These are phyloP conservation scores for Kokia cookei DNA, from an alignment of 441 rosid genomes.

Conservation along the genomic window DNA sequence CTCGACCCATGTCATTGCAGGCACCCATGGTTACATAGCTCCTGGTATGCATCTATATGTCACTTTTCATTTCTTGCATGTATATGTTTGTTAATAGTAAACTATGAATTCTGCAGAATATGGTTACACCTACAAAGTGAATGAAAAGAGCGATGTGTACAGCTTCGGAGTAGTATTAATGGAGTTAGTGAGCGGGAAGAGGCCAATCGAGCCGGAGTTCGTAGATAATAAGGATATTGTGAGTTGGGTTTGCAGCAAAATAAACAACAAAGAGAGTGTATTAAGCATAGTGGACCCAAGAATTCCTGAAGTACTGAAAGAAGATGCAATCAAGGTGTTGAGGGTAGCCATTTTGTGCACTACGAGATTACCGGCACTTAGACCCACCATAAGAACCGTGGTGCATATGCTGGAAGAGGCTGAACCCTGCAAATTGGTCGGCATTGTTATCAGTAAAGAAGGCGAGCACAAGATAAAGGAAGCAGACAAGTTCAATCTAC, in stretches of 20 bases:
- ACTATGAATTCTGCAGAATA: conserved; percentile 48
- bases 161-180: conserved; percentile 92
- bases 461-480: conserved; percentile 27
- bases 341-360: conserved; percentile 77
- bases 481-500: conserved; percentile 6
- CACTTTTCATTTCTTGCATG: not conserved
- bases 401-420: conserved; percentile 84
- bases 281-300: conserved; percentile 58
- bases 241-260: conserved; percentile 59
- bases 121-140: conserved; percentile 74
- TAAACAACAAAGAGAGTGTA: conserved; percentile 48
- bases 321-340: conserved; percentile 58
- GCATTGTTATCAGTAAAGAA: conserved; percentile 51
- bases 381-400: conserved; percentile 84
- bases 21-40: conserved; percentile 93
- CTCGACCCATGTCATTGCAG: conserved; percentile 70
- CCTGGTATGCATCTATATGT: conserved; percentile 51
- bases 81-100: not conserved
- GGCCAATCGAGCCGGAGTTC: conserved; percentile 65
- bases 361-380: conserved; percentile 37
- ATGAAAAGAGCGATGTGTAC: conserved; percentile 86
- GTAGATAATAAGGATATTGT: conserved; percentile 85
- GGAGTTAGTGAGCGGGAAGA: conserved; percentile 85
- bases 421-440: conserved; percentile 55
- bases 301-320: conserved; percentile 45